Percentiles rank a stretch among this genome's conserved stretches.
Evolutionary conservation across 805 yeast genomes (phyloP).

Genomic region (Metschnikowia kunwiensis): DNA sequence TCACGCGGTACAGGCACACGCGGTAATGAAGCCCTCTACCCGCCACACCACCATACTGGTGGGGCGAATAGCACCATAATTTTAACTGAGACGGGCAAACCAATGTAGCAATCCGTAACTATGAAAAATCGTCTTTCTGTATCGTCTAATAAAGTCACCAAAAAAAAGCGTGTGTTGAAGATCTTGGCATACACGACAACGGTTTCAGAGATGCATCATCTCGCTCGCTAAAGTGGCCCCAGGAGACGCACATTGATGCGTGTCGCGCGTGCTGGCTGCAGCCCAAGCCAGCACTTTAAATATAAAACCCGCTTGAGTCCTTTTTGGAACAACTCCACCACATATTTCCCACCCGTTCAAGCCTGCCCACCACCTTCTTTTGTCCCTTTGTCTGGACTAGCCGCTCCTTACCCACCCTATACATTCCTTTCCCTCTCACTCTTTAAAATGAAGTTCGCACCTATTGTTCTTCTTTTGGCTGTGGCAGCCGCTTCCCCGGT

Average conservation of each 20-base stretch:
- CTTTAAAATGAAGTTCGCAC: constrained; percentile 13
- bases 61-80: no score
- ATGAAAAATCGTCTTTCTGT: no score
- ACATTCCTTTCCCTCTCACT: constrained; percentile 4
- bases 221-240: no score
- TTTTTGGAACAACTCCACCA: neutral
- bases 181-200: no score
- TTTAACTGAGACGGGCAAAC: no score
- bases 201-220: neutral
- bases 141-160: no score
- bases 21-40: no score
- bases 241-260: no score
- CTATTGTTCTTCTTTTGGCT: constrained; percentile 9
- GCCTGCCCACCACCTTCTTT: neutral
- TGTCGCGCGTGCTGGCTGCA: constrained; percentile 9
- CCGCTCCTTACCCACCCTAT: constrained; percentile 10
- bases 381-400: constrained; percentile 2
- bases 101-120: no score
- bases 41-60: no score
- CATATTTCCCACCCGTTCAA: neutral
- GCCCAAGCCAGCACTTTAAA: neutral
- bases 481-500: constrained; percentile 15
- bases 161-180: no score
- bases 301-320: constrained; percentile 2
- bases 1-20: no score